Conservation (phyloP, 208 protist species). For the Herpetomonas samuelpessoai region DNA sequence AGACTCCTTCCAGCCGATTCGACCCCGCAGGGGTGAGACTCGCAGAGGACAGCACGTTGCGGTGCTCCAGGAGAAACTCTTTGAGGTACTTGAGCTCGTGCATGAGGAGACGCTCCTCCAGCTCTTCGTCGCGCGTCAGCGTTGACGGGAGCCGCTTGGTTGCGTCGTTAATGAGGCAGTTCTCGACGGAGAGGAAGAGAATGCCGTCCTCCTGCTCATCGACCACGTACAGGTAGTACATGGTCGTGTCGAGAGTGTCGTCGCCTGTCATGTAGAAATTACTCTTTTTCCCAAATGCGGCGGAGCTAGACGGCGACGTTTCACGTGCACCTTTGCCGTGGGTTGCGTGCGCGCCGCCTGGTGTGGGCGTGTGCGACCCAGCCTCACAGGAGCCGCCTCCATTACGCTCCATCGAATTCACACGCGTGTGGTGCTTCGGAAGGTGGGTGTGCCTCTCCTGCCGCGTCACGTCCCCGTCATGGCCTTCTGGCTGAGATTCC, state of each 20-base stretch:
- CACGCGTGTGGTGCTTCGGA: no score
- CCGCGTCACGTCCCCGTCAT: no score
- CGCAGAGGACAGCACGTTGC: slow-evolving; percentile 63
- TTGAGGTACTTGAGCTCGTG: slow-evolving; percentile 68
- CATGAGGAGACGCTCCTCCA: slow-evolving; percentile 48
- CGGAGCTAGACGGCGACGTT: no score
- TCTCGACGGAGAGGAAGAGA: slow-evolving; percentile 23
- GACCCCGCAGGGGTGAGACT: slow-evolving; percentile 62
- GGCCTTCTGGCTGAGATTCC: no score
- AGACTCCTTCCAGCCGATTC: slow-evolving; percentile 81
- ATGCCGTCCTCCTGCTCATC: slow-evolving; percentile 28
- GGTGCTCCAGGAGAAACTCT: slow-evolving; percentile 73
- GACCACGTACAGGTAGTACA: neutral
- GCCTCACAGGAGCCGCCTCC: no score
- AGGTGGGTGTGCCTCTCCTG: no score
- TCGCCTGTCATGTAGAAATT: neutral
- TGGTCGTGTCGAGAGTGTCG: neutral
- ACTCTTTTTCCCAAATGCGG: no score
- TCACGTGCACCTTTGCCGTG: no score
- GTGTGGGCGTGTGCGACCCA: no score
- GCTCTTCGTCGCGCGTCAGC: neutral
- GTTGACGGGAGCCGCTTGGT: neutral
- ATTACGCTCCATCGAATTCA: no score
- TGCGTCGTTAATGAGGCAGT: slow-evolving; percentile 5
- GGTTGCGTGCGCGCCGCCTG: no score